Evolutionary conservation across 2,329 filamentous ascomycete genomes (phyloP).

Genomic region (Ophiostoma sp.): DNA sequence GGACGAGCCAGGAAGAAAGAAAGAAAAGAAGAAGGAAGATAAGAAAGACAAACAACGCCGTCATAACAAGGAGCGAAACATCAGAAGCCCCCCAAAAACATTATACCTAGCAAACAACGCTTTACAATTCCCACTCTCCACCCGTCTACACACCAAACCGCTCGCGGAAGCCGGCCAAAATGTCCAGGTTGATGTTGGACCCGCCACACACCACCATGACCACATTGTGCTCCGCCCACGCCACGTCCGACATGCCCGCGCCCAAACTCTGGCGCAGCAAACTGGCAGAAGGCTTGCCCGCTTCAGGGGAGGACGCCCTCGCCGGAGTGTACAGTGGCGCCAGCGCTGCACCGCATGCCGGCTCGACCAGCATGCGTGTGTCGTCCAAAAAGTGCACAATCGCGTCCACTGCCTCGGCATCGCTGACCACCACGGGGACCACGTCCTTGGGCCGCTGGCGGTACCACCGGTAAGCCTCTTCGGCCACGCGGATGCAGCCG

Average conservation of each 20-base stretch:
- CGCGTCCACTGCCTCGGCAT: constrained; percentile 77
- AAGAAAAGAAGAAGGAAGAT: not conserved
- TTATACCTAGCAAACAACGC: not conserved
- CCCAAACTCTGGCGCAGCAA: constrained; percentile 61
- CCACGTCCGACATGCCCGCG: constrained; percentile 50
- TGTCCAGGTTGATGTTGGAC: constrained; percentile 62
- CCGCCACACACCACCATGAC: constrained; percentile 86
- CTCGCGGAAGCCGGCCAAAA: constrained; percentile 59
- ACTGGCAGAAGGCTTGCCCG: not conserved
- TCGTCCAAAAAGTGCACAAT: constrained; percentile 79
- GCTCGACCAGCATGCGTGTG: constrained; percentile 77
- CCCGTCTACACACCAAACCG: constrained; percentile 42
- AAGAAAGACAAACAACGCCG: not conserved
- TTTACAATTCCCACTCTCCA: not conserved
- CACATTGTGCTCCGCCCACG: constrained; percentile 68
- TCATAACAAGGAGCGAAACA: not conserved
- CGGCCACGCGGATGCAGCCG: constrained; percentile 66
- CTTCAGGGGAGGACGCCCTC: not conserved
- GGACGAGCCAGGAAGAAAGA: not conserved
- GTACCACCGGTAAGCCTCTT: constrained; percentile 59
- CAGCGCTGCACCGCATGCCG: constrained; percentile 79
- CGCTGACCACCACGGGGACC: constrained; percentile 63
- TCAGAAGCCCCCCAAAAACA: not conserved
- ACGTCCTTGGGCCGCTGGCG: constrained; percentile 45
- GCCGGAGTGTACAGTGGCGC: constrained; percentile 61